Conservation (phyloP, 208 protist species). For the Leishmania tarentolae region DNA sequence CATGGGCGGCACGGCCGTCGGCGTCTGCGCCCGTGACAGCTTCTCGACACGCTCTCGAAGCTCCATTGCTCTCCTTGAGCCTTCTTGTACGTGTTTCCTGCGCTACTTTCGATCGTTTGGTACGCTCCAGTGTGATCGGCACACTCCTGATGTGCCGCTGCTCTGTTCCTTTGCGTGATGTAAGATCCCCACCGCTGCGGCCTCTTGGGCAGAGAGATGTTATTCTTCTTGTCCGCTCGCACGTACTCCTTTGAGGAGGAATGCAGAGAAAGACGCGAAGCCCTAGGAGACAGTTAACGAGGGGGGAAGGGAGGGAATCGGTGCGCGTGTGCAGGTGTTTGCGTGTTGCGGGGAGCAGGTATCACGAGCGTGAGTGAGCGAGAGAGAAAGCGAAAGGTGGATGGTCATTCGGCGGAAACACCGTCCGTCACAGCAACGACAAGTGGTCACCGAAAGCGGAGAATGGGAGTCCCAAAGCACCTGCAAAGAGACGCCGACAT, state of each 20-base stretch:
- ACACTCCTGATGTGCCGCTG: not conserved
- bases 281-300: not conserved
- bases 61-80: conserved; percentile 35
- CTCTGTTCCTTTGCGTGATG: not conserved
- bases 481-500: not conserved
- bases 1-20: conserved; percentile 35
- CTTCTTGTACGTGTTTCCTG: not conserved
- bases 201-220: not conserved
- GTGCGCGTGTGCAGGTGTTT: not conserved
- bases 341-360: not conserved
- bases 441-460: not conserved
- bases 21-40: conserved; percentile 42
- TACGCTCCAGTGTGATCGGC: not conserved
- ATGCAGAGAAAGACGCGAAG: not conserved
- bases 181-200: not conserved
- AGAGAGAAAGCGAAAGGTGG: conserved; percentile 1
- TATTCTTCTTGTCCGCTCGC: not conserved
- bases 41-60: conserved; percentile 49
- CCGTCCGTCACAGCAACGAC: not conserved
- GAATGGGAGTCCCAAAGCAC: not conserved
- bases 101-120: not conserved
- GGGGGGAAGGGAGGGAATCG: not conserved
- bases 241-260: not conserved
- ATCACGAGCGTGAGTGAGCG: not conserved
- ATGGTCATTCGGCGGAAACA: not conserved